Percentiles rank a stretch among this genome's conserved stretches.
phyloP scores from a whole-genome alignment of 2,329 filamentous ascomycete genomes.

The Aspergillus jensenii region DNA sequence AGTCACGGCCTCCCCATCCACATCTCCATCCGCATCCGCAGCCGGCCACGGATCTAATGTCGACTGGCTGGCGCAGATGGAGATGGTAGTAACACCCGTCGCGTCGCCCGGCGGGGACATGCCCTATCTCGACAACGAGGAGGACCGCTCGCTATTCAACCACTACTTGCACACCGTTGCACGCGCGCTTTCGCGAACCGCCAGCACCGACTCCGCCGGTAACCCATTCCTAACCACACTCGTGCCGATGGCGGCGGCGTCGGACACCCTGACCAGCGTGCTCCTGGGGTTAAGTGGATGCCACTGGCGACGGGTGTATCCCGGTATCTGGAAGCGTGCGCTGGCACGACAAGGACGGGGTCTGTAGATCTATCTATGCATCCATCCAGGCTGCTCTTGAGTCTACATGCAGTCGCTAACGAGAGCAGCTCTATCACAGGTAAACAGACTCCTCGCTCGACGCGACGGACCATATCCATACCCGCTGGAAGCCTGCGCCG shows the following conservation, averaged over 20 bases:
- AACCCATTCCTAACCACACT: slow-evolving; percentile 29
- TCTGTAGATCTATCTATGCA: background rate
- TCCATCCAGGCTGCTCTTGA: background rate
- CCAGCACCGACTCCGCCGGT: slow-evolving; percentile 12
- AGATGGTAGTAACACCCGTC: too few species aligned
- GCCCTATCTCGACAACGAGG: slow-evolving; percentile 22
- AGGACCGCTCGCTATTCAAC: slow-evolving; percentile 30
- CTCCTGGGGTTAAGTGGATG: slow-evolving; percentile 28
- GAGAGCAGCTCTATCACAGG: slow-evolving; percentile 23
- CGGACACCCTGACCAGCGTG: slow-evolving; percentile 27
- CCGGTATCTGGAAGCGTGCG: slow-evolving; percentile 26
- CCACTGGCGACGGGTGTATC: slow-evolving; percentile 31
- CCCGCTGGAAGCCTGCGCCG: slow-evolving; percentile 41
- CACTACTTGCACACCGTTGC: slow-evolving; percentile 30
- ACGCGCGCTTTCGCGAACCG: slow-evolving; percentile 23
- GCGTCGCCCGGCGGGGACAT: too few species aligned
- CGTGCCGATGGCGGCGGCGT: slow-evolving; percentile 26
- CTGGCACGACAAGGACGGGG: slow-evolving; percentile 27
- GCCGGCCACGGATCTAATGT: too few species aligned
- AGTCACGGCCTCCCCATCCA: too few species aligned
- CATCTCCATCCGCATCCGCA: too few species aligned
- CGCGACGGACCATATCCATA: slow-evolving; percentile 8
- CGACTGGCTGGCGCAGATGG: too few species aligned
- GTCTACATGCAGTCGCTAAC: background rate
- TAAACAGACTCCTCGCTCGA: slow-evolving; percentile 20